Percentiles rank a stretch among this genome's conserved stretches.
Evolutionary conservation across 305 asterid species (phyloP).

Genomic region (Fraxinus angustifolia): DNA sequence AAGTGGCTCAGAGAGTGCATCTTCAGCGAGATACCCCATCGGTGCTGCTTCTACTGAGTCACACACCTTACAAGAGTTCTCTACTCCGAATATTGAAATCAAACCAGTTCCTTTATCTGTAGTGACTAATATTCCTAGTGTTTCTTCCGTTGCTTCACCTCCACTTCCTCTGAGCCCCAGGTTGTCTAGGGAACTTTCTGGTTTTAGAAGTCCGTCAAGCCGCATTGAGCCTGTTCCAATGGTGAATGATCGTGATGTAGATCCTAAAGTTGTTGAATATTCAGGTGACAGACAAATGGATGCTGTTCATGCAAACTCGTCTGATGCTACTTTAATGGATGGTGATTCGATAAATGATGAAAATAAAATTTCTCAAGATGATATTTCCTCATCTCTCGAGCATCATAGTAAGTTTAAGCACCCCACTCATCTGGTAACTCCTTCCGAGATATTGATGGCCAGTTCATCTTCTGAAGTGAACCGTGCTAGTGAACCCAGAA

Average conservation of each 20-base stretch:
- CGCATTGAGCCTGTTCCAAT: slow-evolving; percentile 51
- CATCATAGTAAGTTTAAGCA: slow-evolving; percentile 67
- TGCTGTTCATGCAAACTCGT: slow-evolving; percentile 36
- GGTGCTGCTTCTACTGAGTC: slow-evolving; percentile 44
- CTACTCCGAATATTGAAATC: slow-evolving; percentile 43
- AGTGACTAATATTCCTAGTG: slow-evolving; percentile 38
- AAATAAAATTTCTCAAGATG: slow-evolving; percentile 48
- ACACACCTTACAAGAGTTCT: slow-evolving; percentile 38
- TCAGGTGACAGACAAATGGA: slow-evolving; percentile 70
- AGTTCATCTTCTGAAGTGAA: slow-evolving; percentile 61
- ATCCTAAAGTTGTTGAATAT: slow-evolving; percentile 51
- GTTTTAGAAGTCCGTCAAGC: slow-evolving; percentile 57
- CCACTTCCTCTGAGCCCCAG: slow-evolving; percentile 70
- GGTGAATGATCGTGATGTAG: slow-evolving; percentile 40
- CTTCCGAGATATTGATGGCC: slow-evolving; percentile 88
- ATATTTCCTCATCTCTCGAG: slow-evolving; percentile 48
- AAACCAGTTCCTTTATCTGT: slow-evolving; percentile 42
- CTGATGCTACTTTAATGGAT: slow-evolving; percentile 60
- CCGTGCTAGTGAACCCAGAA: slow-evolving; percentile 49
- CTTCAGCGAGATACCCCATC: slow-evolving; percentile 37
- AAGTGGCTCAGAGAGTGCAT: slow-evolving; percentile 45
- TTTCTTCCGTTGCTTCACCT: slow-evolving; percentile 53
- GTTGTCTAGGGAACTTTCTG: slow-evolving; percentile 62
- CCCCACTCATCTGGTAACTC: slow-evolving; percentile 93
- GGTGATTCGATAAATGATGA: slow-evolving; percentile 52